phyloP scores from a whole-genome alignment of 2,329 filamentous ascomycete species.

The Mycocentrospora acerina region DNA sequence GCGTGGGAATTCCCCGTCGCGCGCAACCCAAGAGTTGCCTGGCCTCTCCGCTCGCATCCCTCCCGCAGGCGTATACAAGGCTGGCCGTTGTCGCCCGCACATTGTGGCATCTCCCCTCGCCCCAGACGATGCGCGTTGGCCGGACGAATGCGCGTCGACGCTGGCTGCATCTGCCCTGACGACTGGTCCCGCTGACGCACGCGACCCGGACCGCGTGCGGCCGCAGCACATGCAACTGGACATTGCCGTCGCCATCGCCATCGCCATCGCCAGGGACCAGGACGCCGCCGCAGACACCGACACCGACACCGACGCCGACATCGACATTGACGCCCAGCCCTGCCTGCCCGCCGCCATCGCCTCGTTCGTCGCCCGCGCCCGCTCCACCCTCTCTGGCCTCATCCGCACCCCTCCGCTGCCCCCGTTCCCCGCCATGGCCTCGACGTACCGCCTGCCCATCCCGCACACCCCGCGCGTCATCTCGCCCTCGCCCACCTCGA shows the following conservation, averaged over 20 bases:
- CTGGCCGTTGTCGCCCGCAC: constrained; percentile 27
- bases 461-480: constrained; percentile 85
- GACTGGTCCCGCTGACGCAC: constrained; percentile 22
- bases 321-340: constrained; percentile 14
- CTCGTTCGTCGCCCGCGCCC: constrained; percentile 25
- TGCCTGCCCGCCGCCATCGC: constrained; percentile 28
- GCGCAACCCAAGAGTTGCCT: too few relatives aligned
- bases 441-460: constrained; percentile 58
- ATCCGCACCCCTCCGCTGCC: constrained; percentile 60
- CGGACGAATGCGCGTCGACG: constrained; percentile 37
- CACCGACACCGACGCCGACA: constrained; percentile 20
- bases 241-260: constrained; percentile 27
- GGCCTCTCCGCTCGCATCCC: too few relatives aligned
- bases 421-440: constrained; percentile 53
- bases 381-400: constrained; percentile 55
- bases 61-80: constrained; percentile 21
- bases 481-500: constrained; percentile 72
- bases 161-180: constrained; percentile 18
- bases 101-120: constrained; percentile 37
- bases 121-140: constrained; percentile 35
- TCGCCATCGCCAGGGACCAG: constrained; percentile 28
- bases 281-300: too few relatives aligned
- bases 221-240: constrained; percentile 21
- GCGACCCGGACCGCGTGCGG: constrained; percentile 11
- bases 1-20: too few relatives aligned